Conservation (phyloP, 2,329 filamentous ascomycete species). For the Stachybotrys chartarum region DNA sequence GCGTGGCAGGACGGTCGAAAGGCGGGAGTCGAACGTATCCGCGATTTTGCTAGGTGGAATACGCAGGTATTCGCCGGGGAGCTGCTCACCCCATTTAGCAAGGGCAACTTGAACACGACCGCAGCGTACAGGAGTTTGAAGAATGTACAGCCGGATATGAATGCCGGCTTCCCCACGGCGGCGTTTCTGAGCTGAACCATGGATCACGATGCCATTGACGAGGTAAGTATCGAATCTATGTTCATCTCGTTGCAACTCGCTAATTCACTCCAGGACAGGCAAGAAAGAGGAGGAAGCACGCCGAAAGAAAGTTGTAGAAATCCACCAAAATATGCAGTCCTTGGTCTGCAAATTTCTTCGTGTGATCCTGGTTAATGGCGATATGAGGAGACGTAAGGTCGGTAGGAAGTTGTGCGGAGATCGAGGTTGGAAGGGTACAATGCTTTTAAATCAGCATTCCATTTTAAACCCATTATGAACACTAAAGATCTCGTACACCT, state of each 20-base stretch:
- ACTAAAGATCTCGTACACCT: no score
- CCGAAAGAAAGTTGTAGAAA: no score
- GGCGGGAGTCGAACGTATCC: slow-evolving; percentile 11
- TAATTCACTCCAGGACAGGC: no score
- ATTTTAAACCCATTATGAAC: no score
- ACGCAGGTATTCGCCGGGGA: slow-evolving; percentile 1
- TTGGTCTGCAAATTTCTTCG: no score
- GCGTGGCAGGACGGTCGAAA: slow-evolving; percentile 12
- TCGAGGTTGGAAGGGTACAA: no score
- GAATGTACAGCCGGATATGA: slow-evolving; percentile 2
- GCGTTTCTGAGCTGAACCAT: slow-evolving; percentile 6
- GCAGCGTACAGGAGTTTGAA: not conserved
- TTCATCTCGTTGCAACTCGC: not conserved
- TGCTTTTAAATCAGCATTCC: no score
- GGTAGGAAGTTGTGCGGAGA: no score
- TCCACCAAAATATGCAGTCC: no score
- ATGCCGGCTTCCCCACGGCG: slow-evolving; percentile 2
- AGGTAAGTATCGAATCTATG: not conserved
- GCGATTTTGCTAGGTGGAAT: slow-evolving; percentile 9
- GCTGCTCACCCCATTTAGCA: not conserved
- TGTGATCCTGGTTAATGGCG: no score
- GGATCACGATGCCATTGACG: slow-evolving; percentile 12
- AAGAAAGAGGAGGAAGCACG: no score
- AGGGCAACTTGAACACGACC: not conserved
- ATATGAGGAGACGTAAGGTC: no score